Evolutionary conservation across 2,329 filamentous ascomycete genomes (phyloP), one percentile per base, ranked within the genome.

Genomic region (Fusarium paranaense): DNA sequence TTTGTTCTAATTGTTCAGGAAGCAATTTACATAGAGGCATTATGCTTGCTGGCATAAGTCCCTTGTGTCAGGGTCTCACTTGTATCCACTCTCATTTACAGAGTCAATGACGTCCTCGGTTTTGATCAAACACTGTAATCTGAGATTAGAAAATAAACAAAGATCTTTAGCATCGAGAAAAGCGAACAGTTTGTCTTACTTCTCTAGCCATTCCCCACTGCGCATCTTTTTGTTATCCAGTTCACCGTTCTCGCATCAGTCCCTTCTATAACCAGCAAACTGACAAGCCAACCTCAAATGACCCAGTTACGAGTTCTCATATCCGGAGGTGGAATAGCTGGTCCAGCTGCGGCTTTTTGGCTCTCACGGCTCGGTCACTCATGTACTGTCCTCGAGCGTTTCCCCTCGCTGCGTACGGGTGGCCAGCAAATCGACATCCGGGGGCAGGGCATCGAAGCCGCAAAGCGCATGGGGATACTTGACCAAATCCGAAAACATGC

Each of bases 371-470:
- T 83, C 4, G 76, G 80, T 30, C 79, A 82, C 70, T 72, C 77
- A 18, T 82, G 86, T 65, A 87, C 85, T 4, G 69, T 88, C n/a
- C 61, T 87, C 22, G 86, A 88, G 71, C 82, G 85, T 4, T 78
- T 78, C 11, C 68, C 82, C 0, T 40, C 67, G 3, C 78, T 87
- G 9, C 83, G 86, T 5, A 72, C 80, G 5, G 76, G 80, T 5
- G 86, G 86, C 1, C 83, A 85, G 68, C 85, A 88, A 67, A 82
- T 88, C 45, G 86, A 88, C 73, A 76, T 88, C 9, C 83, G 85
- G 2, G 82, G 81, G 2, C 82, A 84, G 33, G 86, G 85, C 3
- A 77, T 87, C 8, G 75, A 79, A 6, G 79, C 84, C 7, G 80
- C 84, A 27, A 76, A 80, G 16, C 79, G 76, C n/a, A 83, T 86